A percentile compares a stretch with the other conserved stretches of the same genome.
Evolutionary conservation across 306 rosid species (phyloP).

Genomic region (Cucumis melo): DNA sequence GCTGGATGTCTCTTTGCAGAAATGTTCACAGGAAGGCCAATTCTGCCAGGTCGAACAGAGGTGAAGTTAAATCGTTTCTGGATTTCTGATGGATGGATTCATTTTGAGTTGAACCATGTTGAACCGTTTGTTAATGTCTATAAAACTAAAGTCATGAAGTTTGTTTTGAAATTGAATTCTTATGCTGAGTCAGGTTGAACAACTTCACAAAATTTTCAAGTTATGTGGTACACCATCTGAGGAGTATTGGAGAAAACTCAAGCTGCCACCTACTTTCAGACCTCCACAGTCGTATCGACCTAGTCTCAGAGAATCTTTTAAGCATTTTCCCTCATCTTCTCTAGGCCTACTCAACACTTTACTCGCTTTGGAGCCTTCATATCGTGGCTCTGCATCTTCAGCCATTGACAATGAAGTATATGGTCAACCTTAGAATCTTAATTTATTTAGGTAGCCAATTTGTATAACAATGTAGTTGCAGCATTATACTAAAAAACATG

Average conservation of each 20-base stretch:
- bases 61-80: slow-evolving; percentile 17
- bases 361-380: slow-evolving; percentile 68
- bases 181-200: slow-evolving; percentile 62
- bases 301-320: slow-evolving; percentile 45
- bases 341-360: slow-evolving; percentile 56
- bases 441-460: not conserved
- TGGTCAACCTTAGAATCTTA: not conserved
- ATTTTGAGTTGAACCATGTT: not conserved
- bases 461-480: not conserved
- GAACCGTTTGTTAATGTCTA: not conserved
- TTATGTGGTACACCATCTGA: slow-evolving; percentile 89
- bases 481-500: not conserved
- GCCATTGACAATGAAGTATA: slow-evolving; percentile 60
- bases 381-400: slow-evolving; percentile 56
- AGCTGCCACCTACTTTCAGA: slow-evolving; percentile 42
- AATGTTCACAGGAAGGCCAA: slow-evolving; percentile 60
- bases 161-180: not conserved
- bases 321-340: slow-evolving; percentile 54
- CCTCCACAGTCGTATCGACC: slow-evolving; percentile 64
- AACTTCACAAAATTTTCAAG: slow-evolving; percentile 68
- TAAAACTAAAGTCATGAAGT: not conserved
- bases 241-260: slow-evolving; percentile 70
- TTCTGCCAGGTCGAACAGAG: slow-evolving; percentile 78
- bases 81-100: not conserved
- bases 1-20: slow-evolving; percentile 87